Conservation (phyloP, 257 asterid genomes). For the Capsicum chinense region DNA sequence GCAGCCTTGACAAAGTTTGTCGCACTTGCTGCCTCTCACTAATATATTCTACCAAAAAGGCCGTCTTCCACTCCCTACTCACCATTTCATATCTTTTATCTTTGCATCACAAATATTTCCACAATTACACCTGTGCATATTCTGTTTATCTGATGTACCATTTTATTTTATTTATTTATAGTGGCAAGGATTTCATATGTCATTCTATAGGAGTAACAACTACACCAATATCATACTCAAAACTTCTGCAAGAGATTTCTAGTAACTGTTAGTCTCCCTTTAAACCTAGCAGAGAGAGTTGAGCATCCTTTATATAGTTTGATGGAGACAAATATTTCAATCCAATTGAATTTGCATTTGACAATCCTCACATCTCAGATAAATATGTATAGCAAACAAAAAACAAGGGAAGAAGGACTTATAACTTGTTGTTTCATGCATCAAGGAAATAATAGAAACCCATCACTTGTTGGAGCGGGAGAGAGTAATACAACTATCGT, state of each 20-base stretch:
- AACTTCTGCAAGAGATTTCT: not conserved
- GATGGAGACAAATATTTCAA: not conserved
- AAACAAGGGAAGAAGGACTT: not conserved
- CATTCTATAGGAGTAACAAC: not conserved
- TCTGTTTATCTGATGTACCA: not conserved
- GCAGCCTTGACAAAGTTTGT: not conserved
- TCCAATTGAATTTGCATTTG: not conserved
- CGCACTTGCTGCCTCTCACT: not conserved
- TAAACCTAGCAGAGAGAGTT: not conserved
- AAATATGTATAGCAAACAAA: not conserved
- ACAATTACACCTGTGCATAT: not conserved
- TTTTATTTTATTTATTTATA: not conserved
- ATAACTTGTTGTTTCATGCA: not conserved
- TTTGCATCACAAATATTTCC: not conserved
- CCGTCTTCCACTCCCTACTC: not conserved
- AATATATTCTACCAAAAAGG: not conserved
- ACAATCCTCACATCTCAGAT: not conserved
- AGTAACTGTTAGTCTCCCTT: not conserved
- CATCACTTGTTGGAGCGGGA: not conserved
- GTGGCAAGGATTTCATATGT: not conserved
- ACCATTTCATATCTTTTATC: not conserved
- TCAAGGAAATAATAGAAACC: not conserved
- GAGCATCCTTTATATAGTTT: constrained; percentile 3
- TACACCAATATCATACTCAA: not conserved
- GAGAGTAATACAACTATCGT: not conserved